Evolutionary conservation across 306 rosid species (phyloP), one percentile per base, ranked within the genome.

Genomic region (Medicago ruthenica): DNA sequence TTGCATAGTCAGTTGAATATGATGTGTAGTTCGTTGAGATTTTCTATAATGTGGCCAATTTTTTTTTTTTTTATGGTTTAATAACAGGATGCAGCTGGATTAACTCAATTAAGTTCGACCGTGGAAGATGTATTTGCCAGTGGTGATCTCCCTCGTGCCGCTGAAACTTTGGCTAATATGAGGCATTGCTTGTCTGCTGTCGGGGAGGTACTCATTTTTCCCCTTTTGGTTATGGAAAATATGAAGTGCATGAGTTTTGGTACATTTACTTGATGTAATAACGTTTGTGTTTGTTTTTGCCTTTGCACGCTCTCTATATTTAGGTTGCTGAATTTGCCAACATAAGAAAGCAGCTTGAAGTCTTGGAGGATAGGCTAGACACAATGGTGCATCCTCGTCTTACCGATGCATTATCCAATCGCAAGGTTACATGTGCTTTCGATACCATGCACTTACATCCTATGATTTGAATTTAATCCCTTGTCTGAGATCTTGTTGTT

Each of bases 281-380:
- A 48, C 16, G 40, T 54, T 18, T 54, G 47, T 48, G 40, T 54
- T 18, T 54, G 47, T 48, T 78, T 73, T 47, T 31, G 6, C 57
- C n/a, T 12, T 22, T 62, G 61, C 18, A 8, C 6, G 0, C 40
- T 0, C 20, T 24, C 22, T 15, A 9, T 66, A 7, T 80, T 66
- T 82, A 96, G 99, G 99, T 96, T 83, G 99, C 99, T 31, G 99
- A 96, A 81, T 96, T 96, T 85, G 99, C 99, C 63, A 96, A 96
- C 77, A 90, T 96, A 73, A 88, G 98, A 87, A 96, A 84, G 83
- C 99, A 96, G 79, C 99, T 96, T 39, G 96, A 96, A 87, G 99
- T 96, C 86, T 74, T 96, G 80, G 99, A 96, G 83, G 99, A 96
- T 78, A 92, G 97, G 89, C 85, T 96, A 73, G 99, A 96, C 80